Conservation (phyloP, 2,329 filamentous ascomycete species). For the Pyrenochaeta sp. region DNA sequence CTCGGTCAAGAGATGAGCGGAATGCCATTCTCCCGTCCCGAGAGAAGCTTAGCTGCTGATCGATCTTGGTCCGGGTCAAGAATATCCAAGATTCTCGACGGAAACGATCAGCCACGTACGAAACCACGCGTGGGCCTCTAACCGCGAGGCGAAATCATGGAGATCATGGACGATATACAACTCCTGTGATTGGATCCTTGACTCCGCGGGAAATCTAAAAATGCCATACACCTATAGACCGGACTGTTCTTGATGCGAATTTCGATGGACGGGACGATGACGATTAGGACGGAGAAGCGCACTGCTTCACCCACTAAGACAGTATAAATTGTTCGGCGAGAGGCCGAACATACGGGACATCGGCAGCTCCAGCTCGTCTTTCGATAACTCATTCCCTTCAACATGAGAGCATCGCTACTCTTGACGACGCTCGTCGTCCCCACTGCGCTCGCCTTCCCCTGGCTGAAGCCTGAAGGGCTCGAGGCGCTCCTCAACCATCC, state of each 20-base stretch:
- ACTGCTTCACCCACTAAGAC: not conserved
- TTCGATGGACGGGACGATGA: not conserved
- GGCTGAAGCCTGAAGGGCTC: conserved; percentile 23
- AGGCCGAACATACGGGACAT: not conserved
- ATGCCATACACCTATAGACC: not conserved
- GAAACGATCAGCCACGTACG: not conserved
- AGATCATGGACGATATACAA: not conserved
- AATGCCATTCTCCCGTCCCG: conserved; percentile 7
- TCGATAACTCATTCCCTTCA: not conserved
- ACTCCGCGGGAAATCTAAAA: not conserved
- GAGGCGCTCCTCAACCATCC: conserved; percentile 26
- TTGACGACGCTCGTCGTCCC: conserved; percentile 12
- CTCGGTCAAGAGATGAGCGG: not conserved
- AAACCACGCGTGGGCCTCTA: not conserved
- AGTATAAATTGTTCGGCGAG: not conserved
- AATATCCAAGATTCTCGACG: not conserved
- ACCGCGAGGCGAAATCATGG: not conserved
- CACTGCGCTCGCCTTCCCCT: conserved; percentile 21
- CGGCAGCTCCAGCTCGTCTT: not conserved
- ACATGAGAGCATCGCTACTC: conserved; percentile 16
- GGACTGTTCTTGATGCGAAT: not conserved
- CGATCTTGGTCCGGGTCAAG: not conserved
- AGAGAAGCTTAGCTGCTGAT: conserved; percentile 6
- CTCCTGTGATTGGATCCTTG: not conserved
- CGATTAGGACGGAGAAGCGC: not conserved